phyloP scores from a whole-genome alignment of 2,329 filamentous ascomycete genomes.

The Cadophora sp. region DNA sequence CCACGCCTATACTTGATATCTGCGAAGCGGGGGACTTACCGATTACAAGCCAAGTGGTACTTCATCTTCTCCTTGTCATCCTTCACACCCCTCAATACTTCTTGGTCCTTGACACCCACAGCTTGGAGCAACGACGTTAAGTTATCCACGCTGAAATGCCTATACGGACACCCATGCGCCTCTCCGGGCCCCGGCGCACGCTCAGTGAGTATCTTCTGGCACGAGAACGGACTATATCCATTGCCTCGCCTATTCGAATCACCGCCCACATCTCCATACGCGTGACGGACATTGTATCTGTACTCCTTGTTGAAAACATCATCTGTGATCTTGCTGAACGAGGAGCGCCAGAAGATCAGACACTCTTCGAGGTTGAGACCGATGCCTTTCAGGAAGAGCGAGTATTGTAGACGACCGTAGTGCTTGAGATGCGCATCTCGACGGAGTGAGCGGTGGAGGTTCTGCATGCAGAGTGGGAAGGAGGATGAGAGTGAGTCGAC shows the following conservation, averaged over 20 bases:
- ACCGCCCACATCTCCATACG: constrained; percentile 93
- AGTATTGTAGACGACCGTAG: constrained; percentile 91
- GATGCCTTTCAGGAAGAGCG: constrained; percentile 94
- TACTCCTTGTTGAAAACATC: constrained; percentile 98
- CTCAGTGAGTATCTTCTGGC: constrained; percentile 93
- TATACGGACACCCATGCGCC: constrained; percentile 93
- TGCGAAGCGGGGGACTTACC: constrained; percentile 54
- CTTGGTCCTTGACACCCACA: constrained; percentile 80
- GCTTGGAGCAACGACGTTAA: constrained; percentile 76
- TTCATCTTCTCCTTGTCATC: constrained; percentile 89
- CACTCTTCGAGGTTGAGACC: constrained; percentile 91
- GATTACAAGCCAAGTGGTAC: constrained; percentile 95
- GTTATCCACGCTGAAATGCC: constrained; percentile 91
- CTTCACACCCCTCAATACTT: constrained; percentile 79
- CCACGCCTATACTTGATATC: neutral
- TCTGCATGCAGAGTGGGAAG: constrained; percentile 94
- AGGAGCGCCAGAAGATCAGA: constrained; percentile 87
- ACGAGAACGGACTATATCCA: constrained; percentile 90
- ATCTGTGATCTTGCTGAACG: constrained; percentile 87
- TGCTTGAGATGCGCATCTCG: constrained; percentile 93
- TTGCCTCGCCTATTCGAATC: constrained; percentile 85
- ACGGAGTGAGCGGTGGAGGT: constrained; percentile 84
- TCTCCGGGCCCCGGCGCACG: constrained; percentile 86
- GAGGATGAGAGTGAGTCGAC: constrained; percentile 81
- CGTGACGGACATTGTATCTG: constrained; percentile 94